Conservation (phyloP, 2,329 filamentous ascomycete species). For the Phyllachora maydis region DNA sequence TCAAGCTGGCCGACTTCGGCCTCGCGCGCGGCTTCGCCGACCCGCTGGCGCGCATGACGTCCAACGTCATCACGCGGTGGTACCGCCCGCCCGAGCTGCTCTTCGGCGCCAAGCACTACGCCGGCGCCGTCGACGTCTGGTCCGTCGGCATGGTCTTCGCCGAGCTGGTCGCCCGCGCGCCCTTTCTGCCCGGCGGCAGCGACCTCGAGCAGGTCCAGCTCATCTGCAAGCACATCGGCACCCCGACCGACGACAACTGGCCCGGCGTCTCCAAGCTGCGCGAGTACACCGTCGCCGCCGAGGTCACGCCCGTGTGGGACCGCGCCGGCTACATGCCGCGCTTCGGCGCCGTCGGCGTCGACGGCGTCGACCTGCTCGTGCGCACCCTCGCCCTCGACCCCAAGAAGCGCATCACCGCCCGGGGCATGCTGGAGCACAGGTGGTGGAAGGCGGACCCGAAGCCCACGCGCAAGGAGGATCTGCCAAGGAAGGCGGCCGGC, state of each 20-base stretch:
- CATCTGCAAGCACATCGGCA: conserved; percentile 72
- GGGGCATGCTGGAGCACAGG: conserved; percentile 56
- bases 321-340: conserved; percentile 53
- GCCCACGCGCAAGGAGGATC: conserved; percentile 61
- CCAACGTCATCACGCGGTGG: conserved; percentile 91
- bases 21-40: conserved; percentile 79
- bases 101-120: conserved; percentile 77
- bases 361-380: conserved; percentile 77
- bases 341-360: conserved; percentile 62
- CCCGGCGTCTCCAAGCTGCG: conserved; percentile 68
- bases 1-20: conserved; percentile 96
- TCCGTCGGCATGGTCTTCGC: conserved; percentile 84
- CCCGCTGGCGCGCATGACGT: conserved; percentile 74
- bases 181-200: conserved; percentile 65
- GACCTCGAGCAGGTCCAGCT: conserved; percentile 74
- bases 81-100: conserved; percentile 89
- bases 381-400: conserved; percentile 73
- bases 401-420: conserved; percentile 59
- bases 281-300: conserved; percentile 46
- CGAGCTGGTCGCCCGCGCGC: conserved; percentile 65
- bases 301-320: conserved; percentile 37
- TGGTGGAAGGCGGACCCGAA: conserved; percentile 77
- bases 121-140: conserved; percentile 85
- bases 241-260: conserved; percentile 88
- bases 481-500: conserved; percentile 58